Percentiles rank a stretch among this genome's conserved stretches.
Evolutionary conservation across 2,329 filamentous ascomycete species (phyloP).

Genomic region (Clarireedia sp.): DNA sequence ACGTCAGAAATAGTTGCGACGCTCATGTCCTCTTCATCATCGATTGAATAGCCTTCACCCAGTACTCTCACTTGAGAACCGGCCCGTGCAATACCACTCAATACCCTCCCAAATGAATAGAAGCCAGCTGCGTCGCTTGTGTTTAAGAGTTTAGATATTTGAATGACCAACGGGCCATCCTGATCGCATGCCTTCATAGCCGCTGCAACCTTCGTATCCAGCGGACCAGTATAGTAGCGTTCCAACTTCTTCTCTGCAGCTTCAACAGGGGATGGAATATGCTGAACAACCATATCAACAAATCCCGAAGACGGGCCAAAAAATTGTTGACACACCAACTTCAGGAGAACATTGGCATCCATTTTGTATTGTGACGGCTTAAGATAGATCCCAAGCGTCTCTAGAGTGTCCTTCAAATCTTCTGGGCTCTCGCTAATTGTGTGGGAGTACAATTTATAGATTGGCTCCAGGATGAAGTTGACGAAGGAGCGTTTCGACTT

Average conservation of each 20-base stretch:
- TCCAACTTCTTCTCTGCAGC: constrained; percentile 71
- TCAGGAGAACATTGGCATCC: constrained; percentile 82
- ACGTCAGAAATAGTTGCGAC: constrained; percentile 76
- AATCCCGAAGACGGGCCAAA: constrained; percentile 86
- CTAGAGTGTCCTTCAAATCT: constrained; percentile 72
- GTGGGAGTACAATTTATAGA: constrained; percentile 96
- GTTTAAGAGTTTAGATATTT: constrained; percentile 90
- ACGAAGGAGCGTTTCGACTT: constrained; percentile 80
- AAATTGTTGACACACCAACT: constrained; percentile 87
- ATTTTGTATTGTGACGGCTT: constrained; percentile 90
- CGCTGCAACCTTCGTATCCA: constrained; percentile 71
- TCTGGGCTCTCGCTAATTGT: constrained; percentile 86
- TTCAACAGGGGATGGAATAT: constrained; percentile 79
- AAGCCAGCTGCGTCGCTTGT: constrained; percentile 86
- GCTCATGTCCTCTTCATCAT: constrained; percentile 97
- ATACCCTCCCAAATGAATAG: constrained; percentile 79
- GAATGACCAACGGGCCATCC: constrained; percentile 84
- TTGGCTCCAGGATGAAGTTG: constrained; percentile 88
- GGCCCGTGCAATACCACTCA: constrained; percentile 82
- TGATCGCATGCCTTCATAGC: constrained; percentile 79
- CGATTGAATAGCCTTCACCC: constrained; percentile 89
- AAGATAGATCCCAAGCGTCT: constrained; percentile 69
- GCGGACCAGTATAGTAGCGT: constrained; percentile 83
- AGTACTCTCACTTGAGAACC: constrained; percentile 81
- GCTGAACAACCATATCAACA: constrained; percentile 88